phyloP scores from a whole-genome alignment of 176 grass and related monocot species.

The Phoenix dactylifera region DNA sequence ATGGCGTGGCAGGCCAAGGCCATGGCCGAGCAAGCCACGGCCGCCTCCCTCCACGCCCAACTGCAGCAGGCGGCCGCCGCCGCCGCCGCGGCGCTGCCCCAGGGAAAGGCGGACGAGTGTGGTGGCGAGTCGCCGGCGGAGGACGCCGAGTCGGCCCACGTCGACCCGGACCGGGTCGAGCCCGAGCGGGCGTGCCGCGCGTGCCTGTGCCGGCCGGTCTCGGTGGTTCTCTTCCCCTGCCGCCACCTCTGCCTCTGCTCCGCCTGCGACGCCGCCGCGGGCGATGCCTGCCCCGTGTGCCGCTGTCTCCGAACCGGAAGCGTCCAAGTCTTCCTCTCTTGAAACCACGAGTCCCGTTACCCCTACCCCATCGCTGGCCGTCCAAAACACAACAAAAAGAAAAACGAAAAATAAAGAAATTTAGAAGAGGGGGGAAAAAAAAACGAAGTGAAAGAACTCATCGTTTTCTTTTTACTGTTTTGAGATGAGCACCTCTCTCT shows the following conservation, averaged over 20 bases:
- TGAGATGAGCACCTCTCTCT: no score
- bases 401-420: no score
- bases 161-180: neutral
- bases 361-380: neutral
- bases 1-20: constrained; percentile 13
- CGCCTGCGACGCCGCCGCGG: neutral
- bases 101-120: neutral
- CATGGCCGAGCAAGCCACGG: neutral
- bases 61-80: constrained; percentile 7
- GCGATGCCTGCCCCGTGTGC: constrained; percentile 7
- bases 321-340: constrained; percentile 4
- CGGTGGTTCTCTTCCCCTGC: constrained; percentile 14
- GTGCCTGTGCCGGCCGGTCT: neutral
- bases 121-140: neutral
- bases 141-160: constrained; percentile 8
- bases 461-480: no score
- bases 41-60: constrained; percentile 1
- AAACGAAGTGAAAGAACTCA: no score
- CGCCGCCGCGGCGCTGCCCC: neutral
- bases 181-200: constrained; percentile 4
- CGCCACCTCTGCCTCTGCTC: constrained; percentile 16
- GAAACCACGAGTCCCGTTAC: neutral
- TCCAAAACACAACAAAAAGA: neutral
- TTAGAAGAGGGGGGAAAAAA: no score
- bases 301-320: neutral